A percentile compares a stretch with the other conserved stretches of the same genome.
These are phyloP conservation scores for Pilasporangium apinafurcum DNA, from an alignment of 352 stramenopile species.

Conservation along the genomic window DNA sequence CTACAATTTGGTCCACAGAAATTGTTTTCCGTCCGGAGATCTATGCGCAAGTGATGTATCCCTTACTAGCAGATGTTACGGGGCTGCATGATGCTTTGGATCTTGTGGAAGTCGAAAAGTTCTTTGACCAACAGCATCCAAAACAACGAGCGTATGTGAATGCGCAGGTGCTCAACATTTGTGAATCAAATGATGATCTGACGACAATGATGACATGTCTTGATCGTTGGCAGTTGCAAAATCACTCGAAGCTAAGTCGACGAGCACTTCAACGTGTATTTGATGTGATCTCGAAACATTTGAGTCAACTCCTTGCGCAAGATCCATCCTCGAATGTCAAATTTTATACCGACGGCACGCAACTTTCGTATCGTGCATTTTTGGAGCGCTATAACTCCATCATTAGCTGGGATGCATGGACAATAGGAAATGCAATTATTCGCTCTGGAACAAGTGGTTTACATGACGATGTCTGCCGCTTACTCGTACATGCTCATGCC, in stretches of 20 bases:
- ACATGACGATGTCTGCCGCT: constrained; percentile 28
- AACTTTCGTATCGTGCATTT: constrained; percentile 53
- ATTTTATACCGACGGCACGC: constrained; percentile 32
- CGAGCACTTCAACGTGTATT: constrained; percentile 44
- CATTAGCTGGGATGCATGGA: constrained; percentile 41
- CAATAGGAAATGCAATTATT: constrained; percentile 41
- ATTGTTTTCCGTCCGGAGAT: constrained; percentile 44
- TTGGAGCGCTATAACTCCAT: constrained; percentile 44
- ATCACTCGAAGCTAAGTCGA: constrained; percentile 31
- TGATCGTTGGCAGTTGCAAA: constrained; percentile 50
- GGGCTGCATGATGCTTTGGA: constrained; percentile 31
- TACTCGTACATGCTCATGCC: constrained; percentile 32
- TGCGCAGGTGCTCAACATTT: constrained; percentile 61
- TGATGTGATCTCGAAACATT: constrained; percentile 49
- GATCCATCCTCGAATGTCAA: constrained; percentile 3
- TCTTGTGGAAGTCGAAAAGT: constrained; percentile 41
- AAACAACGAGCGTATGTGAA: constrained; percentile 29
- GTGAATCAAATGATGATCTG: constrained; percentile 55
- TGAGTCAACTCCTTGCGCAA: constrained; percentile 23
- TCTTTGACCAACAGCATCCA: constrained; percentile 48
- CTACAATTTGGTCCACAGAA: constrained; percentile 27
- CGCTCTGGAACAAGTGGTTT: constrained; percentile 37
- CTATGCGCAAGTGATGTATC: constrained; percentile 59
- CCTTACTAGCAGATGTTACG: constrained; percentile 31
- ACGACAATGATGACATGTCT: constrained; percentile 50